Conservation (phyloP, 371 early-diverging fungal species). For the Mortierella sp. region DNA sequence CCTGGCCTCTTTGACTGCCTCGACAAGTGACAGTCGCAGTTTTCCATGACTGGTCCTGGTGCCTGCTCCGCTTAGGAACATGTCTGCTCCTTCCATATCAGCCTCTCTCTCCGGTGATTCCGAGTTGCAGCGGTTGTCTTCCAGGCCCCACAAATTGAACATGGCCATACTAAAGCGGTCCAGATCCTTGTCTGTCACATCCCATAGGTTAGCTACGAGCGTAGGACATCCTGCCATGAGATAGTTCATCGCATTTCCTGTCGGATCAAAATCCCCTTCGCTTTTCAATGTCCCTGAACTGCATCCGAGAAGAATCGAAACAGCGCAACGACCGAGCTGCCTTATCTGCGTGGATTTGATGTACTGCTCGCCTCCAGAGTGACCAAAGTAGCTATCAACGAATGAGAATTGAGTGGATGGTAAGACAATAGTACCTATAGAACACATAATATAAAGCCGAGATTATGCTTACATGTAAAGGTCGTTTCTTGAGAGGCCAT, state of each 20-base stretch:
- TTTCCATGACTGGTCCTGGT: not conserved
- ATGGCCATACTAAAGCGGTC: conserved; percentile 85
- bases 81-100: conserved; percentile 4
- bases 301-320: conserved; percentile 91
- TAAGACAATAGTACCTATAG: not conserved
- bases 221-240: conserved; percentile 87
- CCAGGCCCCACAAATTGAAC: conserved; percentile 80
- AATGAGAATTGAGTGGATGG: not conserved
- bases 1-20: conserved; percentile 81
- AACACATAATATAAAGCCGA: not conserved
- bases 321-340: conserved; percentile 73
- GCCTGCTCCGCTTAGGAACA: not conserved
- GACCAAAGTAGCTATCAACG: conserved; percentile 91
- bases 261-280: conserved; percentile 88
- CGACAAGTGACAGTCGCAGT: conserved; percentile 65
- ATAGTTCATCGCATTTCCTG: conserved; percentile 83
- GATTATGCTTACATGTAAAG: conserved; percentile 75
- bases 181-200: conserved; percentile 98
- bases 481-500: conserved; percentile 67
- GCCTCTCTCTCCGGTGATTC: not conserved
- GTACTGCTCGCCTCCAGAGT: conserved; percentile 95
- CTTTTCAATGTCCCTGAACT: conserved; percentile 82
- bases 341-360: conserved; percentile 75
- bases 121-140: conserved; percentile 10
- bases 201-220: conserved; percentile 97